Evolutionary conservation across 768 basidiomycete species (phyloP).

Genomic region (Cubamyces sp.): DNA sequence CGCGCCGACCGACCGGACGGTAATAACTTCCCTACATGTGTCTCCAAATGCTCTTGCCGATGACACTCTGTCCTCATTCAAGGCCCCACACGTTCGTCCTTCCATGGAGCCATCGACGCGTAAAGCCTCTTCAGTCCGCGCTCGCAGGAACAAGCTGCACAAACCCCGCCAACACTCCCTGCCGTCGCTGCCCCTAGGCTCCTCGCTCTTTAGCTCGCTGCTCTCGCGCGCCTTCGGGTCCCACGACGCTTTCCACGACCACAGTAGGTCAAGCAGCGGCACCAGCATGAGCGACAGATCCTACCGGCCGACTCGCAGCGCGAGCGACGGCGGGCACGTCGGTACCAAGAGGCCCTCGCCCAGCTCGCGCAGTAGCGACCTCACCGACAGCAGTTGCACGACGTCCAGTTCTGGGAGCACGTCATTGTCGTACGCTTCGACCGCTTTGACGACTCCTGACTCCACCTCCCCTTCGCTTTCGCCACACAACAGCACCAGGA

Average conservation of each 20-base stretch:
- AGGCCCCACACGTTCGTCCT: conserved; percentile 5
- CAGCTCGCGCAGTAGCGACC: conserved; percentile 17
- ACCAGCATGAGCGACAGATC: conserved; percentile 16
- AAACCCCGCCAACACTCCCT: conserved; percentile 16
- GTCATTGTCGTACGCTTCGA: conserved; percentile 17
- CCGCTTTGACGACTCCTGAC: conserved; percentile 28
- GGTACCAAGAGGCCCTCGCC: conserved; percentile 11
- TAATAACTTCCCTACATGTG: conserved; percentile 19
- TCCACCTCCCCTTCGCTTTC: conserved; percentile 21
- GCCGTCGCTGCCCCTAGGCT: background rate
- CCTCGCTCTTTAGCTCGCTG: conserved; percentile 18
- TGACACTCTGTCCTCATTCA: conserved; percentile 11
- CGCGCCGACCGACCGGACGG: conserved; percentile 18
- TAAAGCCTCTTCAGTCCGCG: conserved; percentile 13
- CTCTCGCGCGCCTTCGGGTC: conserved; percentile 16
- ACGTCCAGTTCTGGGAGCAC: conserved; percentile 20
- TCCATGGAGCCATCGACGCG: conserved; percentile 21
- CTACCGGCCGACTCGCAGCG: conserved; percentile 20
- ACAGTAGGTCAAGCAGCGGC: conserved; percentile 9
- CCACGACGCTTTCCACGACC: conserved; percentile 5
- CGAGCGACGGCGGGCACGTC: conserved; percentile 17
- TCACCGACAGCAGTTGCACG: conserved; percentile 20
- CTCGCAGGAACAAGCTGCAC: conserved; percentile 21
- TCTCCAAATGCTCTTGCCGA: conserved; percentile 4
- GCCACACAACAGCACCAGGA: conserved; percentile 16